Conservation (phyloP, 2,329 filamentous ascomycete genomes). For the Penicillium sp. region DNA sequence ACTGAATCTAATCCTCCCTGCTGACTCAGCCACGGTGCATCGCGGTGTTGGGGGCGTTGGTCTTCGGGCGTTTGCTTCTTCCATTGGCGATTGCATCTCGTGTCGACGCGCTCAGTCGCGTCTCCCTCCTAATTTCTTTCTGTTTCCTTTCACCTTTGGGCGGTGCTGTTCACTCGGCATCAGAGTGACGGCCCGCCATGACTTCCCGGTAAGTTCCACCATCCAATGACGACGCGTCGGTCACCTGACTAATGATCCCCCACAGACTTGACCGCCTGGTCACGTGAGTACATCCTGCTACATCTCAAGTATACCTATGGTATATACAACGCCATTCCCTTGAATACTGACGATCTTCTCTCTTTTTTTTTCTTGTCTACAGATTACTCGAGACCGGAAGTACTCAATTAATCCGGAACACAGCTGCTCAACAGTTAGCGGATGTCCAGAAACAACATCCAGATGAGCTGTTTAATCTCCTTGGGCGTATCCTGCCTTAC, state of each 20-base stretch:
- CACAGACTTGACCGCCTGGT: slow-evolving; percentile 79
- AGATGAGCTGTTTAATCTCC: slow-evolving; percentile 93
- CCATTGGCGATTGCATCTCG: slow-evolving; percentile 16
- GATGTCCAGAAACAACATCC: slow-evolving; percentile 98
- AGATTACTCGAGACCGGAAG: slow-evolving; percentile 97
- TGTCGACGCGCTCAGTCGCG: slow-evolving; percentile 18
- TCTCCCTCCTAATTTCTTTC: slow-evolving; percentile 15
- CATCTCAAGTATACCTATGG: neutral
- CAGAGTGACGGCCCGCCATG: slow-evolving; percentile 40
- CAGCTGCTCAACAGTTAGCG: slow-evolving; percentile 92
- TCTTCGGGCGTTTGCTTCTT: slow-evolving; percentile 17
- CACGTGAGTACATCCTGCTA: slow-evolving; percentile 70
- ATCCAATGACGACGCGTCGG: slow-evolving; percentile 29
- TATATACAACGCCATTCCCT: neutral
- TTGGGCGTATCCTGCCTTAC: slow-evolving; percentile 94
- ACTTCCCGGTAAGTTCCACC: slow-evolving; percentile 45
- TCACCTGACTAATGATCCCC: slow-evolving; percentile 39
- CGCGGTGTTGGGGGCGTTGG: slow-evolving; percentile 23
- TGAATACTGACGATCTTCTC: slow-evolving; percentile 25
- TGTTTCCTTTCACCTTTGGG: slow-evolving; percentile 14
- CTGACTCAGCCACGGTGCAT: slow-evolving; percentile 25
- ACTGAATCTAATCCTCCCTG: slow-evolving; percentile 31
- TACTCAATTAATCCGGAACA: slow-evolving; percentile 93
- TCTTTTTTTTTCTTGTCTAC: slow-evolving; percentile 19
- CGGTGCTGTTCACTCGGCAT: slow-evolving; percentile 26